Base-by-base conservation (phyloP, 2,329 filamentous ascomycete genomes). In the Alternaria arbusti region DNA sequence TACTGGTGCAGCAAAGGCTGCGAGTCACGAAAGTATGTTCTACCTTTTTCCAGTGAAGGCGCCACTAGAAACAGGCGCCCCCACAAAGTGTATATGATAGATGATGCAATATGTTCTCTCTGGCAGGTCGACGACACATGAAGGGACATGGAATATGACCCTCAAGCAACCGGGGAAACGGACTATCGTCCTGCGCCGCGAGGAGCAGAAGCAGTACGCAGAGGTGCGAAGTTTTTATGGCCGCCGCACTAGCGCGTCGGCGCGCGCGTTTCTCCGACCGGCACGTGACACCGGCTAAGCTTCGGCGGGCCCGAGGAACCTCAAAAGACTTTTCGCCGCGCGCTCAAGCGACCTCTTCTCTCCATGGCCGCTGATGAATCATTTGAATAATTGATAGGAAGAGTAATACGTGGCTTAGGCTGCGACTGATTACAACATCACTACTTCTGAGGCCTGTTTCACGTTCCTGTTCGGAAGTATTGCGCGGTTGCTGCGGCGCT, bases 91-190 rank as follows among this genome's bases (percentile, higher is more conserved):
- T 80, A 79, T 78, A 78, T 69, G 71, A 76, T 79, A 80, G 74
- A 77, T 79, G 74, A 84, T 92, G 91, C 91, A 94, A 95, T 95
- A 91, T 86, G 82, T 82, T 82, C 70, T 61, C 69, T 84, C 91
- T 94, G 87, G 86, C 90, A 88, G 89, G 88, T 86, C 88, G 91
- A 87, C 89, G 91, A 94, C 91, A 90, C 91, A 89, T 89, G 82
- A 69, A 70, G 57, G 57, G 79, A 83, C 84, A 86, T 82, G 80
- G 84, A 79, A 22, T 74, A 75, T 61, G 70, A 78, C 78, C 84
- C 84, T 65, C 87, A 90, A 91, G 91, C 90, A 94, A 94, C 90
- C 92, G 89, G 90, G 90, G 88, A 87, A 87, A 87, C 84, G 82
- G 70, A 83, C 87, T 90, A 86, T 88, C 90, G 88, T 76, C 73